Evolutionary conservation across 768 basidiomycete genomes (phyloP).

Genomic region (Sarcomyxa edulis): DNA sequence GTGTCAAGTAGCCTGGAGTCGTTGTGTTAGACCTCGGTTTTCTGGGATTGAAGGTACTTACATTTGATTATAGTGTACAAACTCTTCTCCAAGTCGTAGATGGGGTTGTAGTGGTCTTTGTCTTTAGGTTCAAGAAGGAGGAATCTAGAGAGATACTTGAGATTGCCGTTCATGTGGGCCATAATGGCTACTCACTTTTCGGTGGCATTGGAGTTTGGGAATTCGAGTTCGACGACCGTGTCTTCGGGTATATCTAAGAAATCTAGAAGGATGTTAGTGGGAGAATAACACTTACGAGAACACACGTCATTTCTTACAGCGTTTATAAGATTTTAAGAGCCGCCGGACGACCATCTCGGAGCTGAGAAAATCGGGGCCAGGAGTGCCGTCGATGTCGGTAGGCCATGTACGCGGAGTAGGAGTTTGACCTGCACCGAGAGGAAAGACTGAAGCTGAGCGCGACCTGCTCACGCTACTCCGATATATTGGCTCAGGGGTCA

Average conservation of each 20-base stretch:
- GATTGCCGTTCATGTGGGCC: conserved; percentile 6
- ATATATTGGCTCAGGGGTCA: conserved; percentile 55
- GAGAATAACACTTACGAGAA: conserved; percentile 11
- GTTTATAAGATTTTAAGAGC: conserved; percentile 64
- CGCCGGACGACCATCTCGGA: conserved; percentile 59
- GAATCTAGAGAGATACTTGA: conserved; percentile 41
- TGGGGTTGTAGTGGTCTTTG: conserved; percentile 83
- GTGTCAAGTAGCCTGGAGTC: conserved; percentile 57
- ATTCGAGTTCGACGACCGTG: conserved; percentile 72
- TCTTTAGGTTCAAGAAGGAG: conserved; percentile 77
- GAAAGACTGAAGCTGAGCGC: conserved; percentile 57
- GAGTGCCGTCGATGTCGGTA: conserved; percentile 43
- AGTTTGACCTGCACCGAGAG: conserved; percentile 30
- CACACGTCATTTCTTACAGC: conserved; percentile 38
- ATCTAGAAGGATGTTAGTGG: conserved; percentile 35
- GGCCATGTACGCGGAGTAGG: conserved; percentile 46
- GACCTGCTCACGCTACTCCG: conserved; percentile 55
- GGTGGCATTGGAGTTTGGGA: conserved; percentile 63
- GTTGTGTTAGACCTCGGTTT: conserved; percentile 9
- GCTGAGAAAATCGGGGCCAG: conserved; percentile 49
- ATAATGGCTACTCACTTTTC: conserved; percentile 50
- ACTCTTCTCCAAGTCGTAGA: conserved; percentile 70
- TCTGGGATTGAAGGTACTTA: conserved; percentile 21
- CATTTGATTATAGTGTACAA: conserved; percentile 71
- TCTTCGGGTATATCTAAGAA: conserved; percentile 65